These are phyloP conservation scores for Serendipita vermifera DNA, from an alignment of 768 basidiomycete genomes.

Conservation along the genomic window DNA sequence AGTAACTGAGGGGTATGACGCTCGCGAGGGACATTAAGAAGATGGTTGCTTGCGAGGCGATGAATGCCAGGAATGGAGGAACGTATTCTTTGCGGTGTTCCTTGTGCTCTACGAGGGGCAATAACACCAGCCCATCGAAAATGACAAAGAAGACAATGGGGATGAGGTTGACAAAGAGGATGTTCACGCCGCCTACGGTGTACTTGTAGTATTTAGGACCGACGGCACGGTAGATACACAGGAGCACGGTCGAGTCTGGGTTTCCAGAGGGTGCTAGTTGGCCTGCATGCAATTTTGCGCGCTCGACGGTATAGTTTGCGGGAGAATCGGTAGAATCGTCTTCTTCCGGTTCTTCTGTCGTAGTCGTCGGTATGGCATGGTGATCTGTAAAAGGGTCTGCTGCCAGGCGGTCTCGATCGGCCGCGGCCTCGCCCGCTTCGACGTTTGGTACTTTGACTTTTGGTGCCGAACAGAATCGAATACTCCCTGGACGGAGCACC, in stretches of 20 bases:
- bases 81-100: constrained; percentile 42
- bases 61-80: constrained; percentile 48
- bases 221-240: constrained; percentile 87
- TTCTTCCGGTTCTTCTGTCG: constrained; percentile 12
- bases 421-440: constrained; percentile 15
- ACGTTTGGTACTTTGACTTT: constrained; percentile 55
- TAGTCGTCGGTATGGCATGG: constrained; percentile 10
- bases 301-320: constrained; percentile 52
- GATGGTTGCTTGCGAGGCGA: constrained; percentile 65
- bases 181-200: constrained; percentile 96
- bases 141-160: constrained; percentile 93
- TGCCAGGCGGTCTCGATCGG: constrained; percentile 1
- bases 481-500: constrained; percentile 59
- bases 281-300: constrained; percentile 65
- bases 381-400: background rate
- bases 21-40: constrained; percentile 76
- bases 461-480: constrained; percentile 89
- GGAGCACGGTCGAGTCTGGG: constrained; percentile 74
- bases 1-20: constrained; percentile 95
- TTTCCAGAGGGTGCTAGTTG: constrained; percentile 76
- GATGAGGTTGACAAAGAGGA: constrained; percentile 90
- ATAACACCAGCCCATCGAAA: constrained; percentile 76
- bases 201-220: constrained; percentile 97
- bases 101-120: constrained; percentile 52
- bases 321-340: constrained; percentile 17